Evolutionary conservation across 805 yeast species (phyloP), one percentile per base, ranked within the genome.

Genomic region (Saccharomycopsis fodiens): DNA sequence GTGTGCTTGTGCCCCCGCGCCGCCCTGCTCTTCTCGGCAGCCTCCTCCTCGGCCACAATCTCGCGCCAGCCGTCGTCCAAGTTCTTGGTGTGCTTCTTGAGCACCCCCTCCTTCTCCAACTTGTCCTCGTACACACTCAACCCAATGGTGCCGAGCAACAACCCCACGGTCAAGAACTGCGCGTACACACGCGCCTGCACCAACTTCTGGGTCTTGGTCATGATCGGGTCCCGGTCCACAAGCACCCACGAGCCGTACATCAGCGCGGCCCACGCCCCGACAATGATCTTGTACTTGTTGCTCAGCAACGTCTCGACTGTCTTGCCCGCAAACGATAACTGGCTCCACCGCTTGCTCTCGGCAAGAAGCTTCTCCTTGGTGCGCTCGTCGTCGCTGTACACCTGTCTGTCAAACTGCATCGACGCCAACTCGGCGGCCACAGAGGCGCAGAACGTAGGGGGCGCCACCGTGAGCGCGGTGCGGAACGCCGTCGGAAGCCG

Each of bases 141-240:
- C 42, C 79, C 78, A 57, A 86, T 73, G 0, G 93, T 77, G 19
- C 79, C 87, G 45, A 85, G 63, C 53, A 85, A 65, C 51, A 85
- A 65, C 8, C 74, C 73, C 44, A 86, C 88, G 1, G 95, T 83
- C 45, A 84, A 64, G 53, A 82, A 85, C 63, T 86, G 95, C 8
- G 95, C 95, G 59, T 85, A 85, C 84, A 85, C 85, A 74, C 95
- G 79, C 27, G 94, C 94, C 60, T 82, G 89, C 29, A 83, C 93
- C 41, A 84, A 76, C 62, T 84, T 86, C 66, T 86, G 95, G 3
- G 93, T 66, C 52, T 70, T 73, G 45, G 85, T 75, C 82, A 86
- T 74, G 59, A 79, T 67, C 52, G 78, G 80, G 61, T 86, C 95
- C 55, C 73, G 75, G 65, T 84, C 79, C 43, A 84, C 86, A 38